phyloP scores from a whole-genome alignment of 2,329 filamentous ascomycete species.

The Colletotrichum noveboracense region DNA sequence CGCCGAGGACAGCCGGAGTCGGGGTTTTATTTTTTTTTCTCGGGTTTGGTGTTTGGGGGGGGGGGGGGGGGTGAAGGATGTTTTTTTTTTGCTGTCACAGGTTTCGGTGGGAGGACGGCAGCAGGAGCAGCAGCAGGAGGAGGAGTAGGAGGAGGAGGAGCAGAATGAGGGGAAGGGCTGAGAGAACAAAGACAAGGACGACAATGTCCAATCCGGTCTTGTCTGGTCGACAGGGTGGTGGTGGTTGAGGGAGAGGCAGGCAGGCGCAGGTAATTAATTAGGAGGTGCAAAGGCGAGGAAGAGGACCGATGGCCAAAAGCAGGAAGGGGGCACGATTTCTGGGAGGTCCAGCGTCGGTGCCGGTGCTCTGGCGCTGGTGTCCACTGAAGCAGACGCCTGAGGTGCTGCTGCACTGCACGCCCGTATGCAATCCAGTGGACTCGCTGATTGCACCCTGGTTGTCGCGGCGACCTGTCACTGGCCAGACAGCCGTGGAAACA shows the following conservation, averaged over 20 bases:
- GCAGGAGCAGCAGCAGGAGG: not conserved
- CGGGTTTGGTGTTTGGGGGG: not conserved
- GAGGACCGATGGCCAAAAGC: not conserved
- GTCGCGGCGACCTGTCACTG: constrained; percentile 1
- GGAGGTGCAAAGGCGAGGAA: not conserved
- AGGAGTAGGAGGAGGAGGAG: not conserved
- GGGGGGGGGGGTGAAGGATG: not conserved
- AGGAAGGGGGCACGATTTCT: not conserved
- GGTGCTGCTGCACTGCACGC: not conserved
- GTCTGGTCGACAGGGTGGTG: not conserved
- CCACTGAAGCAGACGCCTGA: not conserved
- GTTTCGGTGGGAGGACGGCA: not conserved
- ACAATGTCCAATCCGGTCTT: not conserved
- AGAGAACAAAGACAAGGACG: not conserved
- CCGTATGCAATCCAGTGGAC: not conserved
- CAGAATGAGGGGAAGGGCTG: not conserved
- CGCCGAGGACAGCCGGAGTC: constrained; percentile 5
- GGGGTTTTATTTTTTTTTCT: not conserved
- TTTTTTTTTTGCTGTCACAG: not conserved
- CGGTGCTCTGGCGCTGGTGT: not conserved
- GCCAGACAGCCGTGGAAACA: not conserved
- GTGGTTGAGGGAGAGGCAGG: not conserved
- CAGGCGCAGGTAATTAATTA: not conserved
- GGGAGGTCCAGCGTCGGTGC: not conserved
- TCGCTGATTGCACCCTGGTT: not conserved